Base-by-base conservation (phyloP, 2,329 filamentous ascomycete genomes). In the Scytalidium lignicola region DNA sequence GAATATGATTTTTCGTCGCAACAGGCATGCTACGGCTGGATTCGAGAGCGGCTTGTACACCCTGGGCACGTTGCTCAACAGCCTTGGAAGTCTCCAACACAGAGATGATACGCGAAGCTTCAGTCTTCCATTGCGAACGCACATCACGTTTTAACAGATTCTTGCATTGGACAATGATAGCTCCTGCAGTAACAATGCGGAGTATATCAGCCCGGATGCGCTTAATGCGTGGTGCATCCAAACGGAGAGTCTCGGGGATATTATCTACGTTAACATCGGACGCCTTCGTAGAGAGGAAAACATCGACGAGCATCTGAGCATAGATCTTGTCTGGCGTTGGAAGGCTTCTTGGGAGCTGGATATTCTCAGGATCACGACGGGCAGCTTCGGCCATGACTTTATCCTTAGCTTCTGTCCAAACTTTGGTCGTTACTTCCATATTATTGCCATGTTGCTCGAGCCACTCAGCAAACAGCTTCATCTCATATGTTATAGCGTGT, bases 101-200 rank as follows among this genome's bases (percentile, higher is more conserved):
- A 1, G 79, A 70, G 71, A 86, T 80, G 55, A 91, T 80, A n/a
- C 87, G 81, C 2, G 74, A 72, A 0, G 86, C 85, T 66, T 91
- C 85, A 20, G 74, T 79, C 66, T 85, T 88, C 88, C 88, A 93
- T 18, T 85, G 82, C 12, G 79, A 79, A 41, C 88, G 82, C 3
- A 90, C 86, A 61, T 92, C 88, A 15, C 88, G 82, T 68, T 90
- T 91, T 26, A 93, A 76, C 7, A 92, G 73, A 58, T 90, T 92
- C 71, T 93, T 93, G 66, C 85, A 86, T 46, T 90, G 89, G 13
- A 92, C 70, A 22, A 91, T 71, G 43, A 92, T 85, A 0, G 87
- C 85, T 1, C 85, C 86, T 3, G 86, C 79, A 1, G 86, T 86
- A 19, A 88, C 79, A 58, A 92, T 84, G 41, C 82, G 78, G 42